Evolutionary conservation across 768 basidiomycete species (phyloP), one percentile per base, ranked within the genome.

Genomic region (Auriscalpium microsporum): DNA sequence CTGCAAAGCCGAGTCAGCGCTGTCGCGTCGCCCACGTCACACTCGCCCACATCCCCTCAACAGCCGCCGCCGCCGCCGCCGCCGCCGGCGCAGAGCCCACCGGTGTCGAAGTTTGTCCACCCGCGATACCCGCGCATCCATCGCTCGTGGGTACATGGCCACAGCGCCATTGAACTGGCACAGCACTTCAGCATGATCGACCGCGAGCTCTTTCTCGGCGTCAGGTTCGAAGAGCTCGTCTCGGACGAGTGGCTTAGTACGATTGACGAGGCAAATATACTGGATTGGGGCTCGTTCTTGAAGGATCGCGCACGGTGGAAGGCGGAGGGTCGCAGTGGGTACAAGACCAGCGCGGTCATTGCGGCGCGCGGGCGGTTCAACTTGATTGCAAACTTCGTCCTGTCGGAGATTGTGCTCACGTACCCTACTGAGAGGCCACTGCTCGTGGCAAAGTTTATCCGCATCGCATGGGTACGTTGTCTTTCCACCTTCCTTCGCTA

Each of bases 181-280:
- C 77, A 83, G 52, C 88, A 93, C 62, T 88, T 94, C 63, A 78
- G 86, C 8, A 85, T 91, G 78, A 91, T 95, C 59, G 92, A 95
- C 59, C 79, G 89, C 23, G 92, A 94, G 62, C 71, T 94, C 53
- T 90, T 93, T 67, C 82, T 88, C 68, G 79, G 80, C 11, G 78
- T 95, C 67, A 86, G 85, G 62, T 93, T 93, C 64, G 90, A 94
- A 64, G 93, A 95, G 63, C 75, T 93, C n/a, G 82, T 91, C 40
- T 75, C 83, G 57, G 79, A 82, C 49, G 82, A 87, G 40, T 87
- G 85, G 85, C 75, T 78, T 67, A 74, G 75, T 10, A 76, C 78
- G 48, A 75, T 80, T 4, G 85, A 76, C 34, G 67, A 82, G 53
- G 77, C 81, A 10, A 78, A 89, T 61, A 78, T 88, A 19, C 75